A percentile compares a stretch with the other conserved stretches of the same genome.
phyloP scores from a whole-genome alignment of 78 protist genomes.

The Creolimax fragrantissima region DNA sequence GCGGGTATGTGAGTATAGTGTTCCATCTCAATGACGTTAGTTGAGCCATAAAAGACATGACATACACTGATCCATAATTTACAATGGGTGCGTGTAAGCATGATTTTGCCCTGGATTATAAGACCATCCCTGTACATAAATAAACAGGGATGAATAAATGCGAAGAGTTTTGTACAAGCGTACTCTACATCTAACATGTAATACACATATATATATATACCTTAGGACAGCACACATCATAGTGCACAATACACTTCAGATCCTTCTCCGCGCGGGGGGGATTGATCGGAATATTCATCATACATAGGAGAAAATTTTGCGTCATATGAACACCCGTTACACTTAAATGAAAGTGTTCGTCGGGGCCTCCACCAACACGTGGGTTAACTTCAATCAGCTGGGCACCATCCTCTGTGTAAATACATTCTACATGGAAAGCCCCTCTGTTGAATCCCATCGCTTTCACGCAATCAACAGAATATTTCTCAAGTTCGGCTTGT shows the following conservation, averaged over 20 bases:
- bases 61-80: too few species aligned
- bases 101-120: too few species aligned
- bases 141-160: too few species aligned
- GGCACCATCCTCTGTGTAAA: neutral
- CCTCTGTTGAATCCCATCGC: slow-evolving; percentile 8
- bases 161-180: too few species aligned
- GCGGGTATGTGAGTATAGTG: too few species aligned
- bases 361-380: neutral
- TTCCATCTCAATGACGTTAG: too few species aligned
- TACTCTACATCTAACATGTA: too few species aligned
- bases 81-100: too few species aligned
- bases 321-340: slow-evolving; percentile 2
- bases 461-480: neutral
- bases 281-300: neutral
- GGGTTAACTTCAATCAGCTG: slow-evolving; percentile 10
- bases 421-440: neutral
- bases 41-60: too few species aligned
- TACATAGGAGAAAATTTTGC: neutral
- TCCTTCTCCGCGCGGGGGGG: neutral
- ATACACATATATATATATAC: neutral
- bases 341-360: neutral
- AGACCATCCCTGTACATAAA: too few species aligned
- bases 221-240: neutral
- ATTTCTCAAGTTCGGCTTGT: neutral
- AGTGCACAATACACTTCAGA: neutral